Percentiles rank a stretch among this genome's conserved stretches.
Evolutionary conservation across 306 rosid genomes (phyloP).

Genomic region (Mucuna pruriens): DNA sequence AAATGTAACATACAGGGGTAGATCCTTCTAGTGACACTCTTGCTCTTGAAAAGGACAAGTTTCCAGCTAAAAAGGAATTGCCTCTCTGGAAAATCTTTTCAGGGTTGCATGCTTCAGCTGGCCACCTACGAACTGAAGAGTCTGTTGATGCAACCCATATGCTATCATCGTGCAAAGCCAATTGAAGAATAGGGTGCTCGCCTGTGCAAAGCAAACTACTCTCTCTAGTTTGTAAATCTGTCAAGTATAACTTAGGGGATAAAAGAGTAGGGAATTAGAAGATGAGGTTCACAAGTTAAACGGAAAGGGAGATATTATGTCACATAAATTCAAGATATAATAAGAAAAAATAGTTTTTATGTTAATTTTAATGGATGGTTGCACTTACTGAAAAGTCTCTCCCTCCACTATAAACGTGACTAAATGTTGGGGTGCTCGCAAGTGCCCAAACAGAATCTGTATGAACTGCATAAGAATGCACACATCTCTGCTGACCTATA

Average conservation of each 20-base stretch:
- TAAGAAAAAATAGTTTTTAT: not conserved
- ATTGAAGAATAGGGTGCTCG: conserved; percentile 83
- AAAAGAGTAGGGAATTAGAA: conserved; percentile 60
- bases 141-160: conserved; percentile 95
- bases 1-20: conserved; percentile 69
- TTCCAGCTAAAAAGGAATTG: conserved; percentile 91
- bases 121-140: conserved; percentile 91
- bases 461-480: conserved; percentile 99
- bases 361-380: conserved; percentile 33
- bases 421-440: conserved; percentile 94
- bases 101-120: conserved; percentile 84
- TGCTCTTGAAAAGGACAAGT: conserved; percentile 93
- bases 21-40: conserved; percentile 96
- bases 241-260: conserved; percentile 81
- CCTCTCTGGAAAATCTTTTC: conserved; percentile 89
- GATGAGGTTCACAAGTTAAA: conserved; percentile 37
- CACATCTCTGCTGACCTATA: conserved; percentile 97
- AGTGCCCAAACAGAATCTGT: conserved; percentile 99
- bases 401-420: conserved; percentile 98
- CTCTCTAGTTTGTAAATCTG: conserved; percentile 98
- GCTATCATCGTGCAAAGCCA: conserved; percentile 81
- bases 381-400: conserved; percentile 96
- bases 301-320: conserved; percentile 19
- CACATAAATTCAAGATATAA: conserved; percentile 20
- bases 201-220: conserved; percentile 94